Conservation (phyloP, 805 yeast genomes). For the Teunomyces stri region DNA sequence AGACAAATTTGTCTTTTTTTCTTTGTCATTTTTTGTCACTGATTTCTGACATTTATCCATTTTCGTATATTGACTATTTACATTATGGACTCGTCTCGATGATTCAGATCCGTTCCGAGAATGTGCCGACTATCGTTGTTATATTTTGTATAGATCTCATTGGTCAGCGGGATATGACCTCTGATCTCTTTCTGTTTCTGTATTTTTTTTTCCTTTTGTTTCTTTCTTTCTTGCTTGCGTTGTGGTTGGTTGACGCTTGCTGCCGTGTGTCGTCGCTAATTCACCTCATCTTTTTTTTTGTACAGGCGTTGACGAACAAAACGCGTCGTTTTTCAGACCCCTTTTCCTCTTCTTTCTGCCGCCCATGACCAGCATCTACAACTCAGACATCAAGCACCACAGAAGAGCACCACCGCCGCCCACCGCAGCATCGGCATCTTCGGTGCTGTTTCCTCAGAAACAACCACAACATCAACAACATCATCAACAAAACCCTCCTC, state of each 20-base stretch:
- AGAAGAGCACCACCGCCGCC: slow-evolving; percentile 47
- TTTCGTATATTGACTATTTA: too few relatives aligned
- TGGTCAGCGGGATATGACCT: too few relatives aligned
- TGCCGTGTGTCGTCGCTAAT: neutral
- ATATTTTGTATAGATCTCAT: too few relatives aligned
- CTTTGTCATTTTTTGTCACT: too few relatives aligned
- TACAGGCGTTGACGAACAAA: neutral
- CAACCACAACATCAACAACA: neutral
- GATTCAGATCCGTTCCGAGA: too few relatives aligned
- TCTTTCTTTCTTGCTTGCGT: neutral
- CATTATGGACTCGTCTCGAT: too few relatives aligned
- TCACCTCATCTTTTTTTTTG: neutral
- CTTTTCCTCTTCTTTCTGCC: neutral
- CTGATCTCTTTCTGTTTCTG: too few relatives aligned
- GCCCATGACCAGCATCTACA: slow-evolving; percentile 39
- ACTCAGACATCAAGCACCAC: slow-evolving; percentile 39
- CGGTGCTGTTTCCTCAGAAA: neutral
- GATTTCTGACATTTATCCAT: too few relatives aligned
- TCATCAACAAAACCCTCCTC: neutral
- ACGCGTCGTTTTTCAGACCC: neutral
- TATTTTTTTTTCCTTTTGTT: neutral
- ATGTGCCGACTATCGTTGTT: too few relatives aligned
- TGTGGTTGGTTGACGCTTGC: neutral
- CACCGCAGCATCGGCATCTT: neutral
- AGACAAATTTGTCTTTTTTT: too few relatives aligned